Base-by-base conservation (phyloP, 441 rosid genomes). In the Euphorbia celastroides region DNA sequence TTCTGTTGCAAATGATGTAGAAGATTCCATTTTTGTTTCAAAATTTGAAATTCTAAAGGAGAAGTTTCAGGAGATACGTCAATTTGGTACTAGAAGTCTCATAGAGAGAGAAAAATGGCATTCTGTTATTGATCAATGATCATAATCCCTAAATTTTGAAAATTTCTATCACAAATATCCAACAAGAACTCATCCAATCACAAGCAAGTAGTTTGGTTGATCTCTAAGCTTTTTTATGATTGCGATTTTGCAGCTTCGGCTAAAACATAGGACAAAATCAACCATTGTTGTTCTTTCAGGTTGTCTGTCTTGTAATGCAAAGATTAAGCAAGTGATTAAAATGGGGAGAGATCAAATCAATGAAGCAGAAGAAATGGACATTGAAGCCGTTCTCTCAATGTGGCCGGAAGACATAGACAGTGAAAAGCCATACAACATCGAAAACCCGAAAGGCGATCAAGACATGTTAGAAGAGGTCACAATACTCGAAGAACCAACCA, bases 391-490 rank as follows among this genome's bases (percentile, higher is more conserved):
- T 31, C 78, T 88, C 69, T 93, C 99, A 1, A 91, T 93, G 99
- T 91, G 99, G 99, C 99, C 99, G 2, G 99, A 91, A 66, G 93
- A 86, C 55, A 86, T 94, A 9, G 93, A 80, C 26, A 73, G 80
- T 23, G 92, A 89, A 62, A 90, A 89, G 75, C 99, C 90, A 30
- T 94, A 88, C 82, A 93, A 94, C 68, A 84, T 94, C 3, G 99
- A 91, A 72, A 81, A 77, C 71, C 86, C 97, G 5, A 79, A 81
- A 25, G 87, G 86, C n/a, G 97, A 86, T 71, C 86, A 80, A 77
- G 99, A 94, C 63, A 91, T 83, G 88, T 78, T 93, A 71, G 87
- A 93, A 77, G 97, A 93, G 81, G 97, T 93, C 0, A 78, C 80
- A 0, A 86, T 93, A 34, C 69, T 70, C 0, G 90, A 78, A 64